A percentile compares a stretch with the other conserved stretches of the same genome.
These are phyloP conservation scores for Quercus rubra DNA, from an alignment of 306 rosid species.

Conservation along the genomic window DNA sequence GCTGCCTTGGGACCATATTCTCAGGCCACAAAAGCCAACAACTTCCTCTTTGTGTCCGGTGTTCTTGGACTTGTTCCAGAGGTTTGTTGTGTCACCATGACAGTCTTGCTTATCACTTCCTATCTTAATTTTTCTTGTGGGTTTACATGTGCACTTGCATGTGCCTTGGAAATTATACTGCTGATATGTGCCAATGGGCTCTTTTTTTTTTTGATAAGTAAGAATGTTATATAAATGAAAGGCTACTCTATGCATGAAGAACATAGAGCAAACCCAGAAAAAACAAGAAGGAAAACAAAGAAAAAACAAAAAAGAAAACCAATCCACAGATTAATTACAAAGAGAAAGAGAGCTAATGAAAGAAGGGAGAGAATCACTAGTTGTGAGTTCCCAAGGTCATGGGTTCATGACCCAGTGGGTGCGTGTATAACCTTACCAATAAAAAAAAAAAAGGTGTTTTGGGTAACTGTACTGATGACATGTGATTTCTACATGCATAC, in stretches of 20 bases:
- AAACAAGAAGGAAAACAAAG: too few relatives aligned
- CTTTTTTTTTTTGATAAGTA: too few relatives aligned
- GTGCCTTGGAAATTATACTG: neutral
- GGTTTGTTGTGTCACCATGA: slow-evolving; percentile 40
- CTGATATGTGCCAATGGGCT: neutral
- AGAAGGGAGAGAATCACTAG: too few relatives aligned
- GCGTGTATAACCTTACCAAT: too few relatives aligned
- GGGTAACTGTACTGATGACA: neutral
- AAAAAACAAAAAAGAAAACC: too few relatives aligned
- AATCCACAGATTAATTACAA: too few relatives aligned
- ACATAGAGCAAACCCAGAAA: too few relatives aligned
- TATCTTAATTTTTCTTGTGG: neutral
- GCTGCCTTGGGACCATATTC: slow-evolving; percentile 97
- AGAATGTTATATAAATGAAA: too few relatives aligned
- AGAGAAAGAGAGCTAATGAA: too few relatives aligned
- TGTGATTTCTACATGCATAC: slow-evolving; percentile 20
- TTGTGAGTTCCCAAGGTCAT: too few relatives aligned
- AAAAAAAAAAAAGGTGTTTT: neutral
- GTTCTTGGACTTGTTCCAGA: slow-evolving; percentile 85
- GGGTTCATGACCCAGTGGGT: too few relatives aligned
- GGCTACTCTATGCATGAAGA: too few relatives aligned
- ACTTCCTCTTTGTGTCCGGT: slow-evolving; percentile 82
- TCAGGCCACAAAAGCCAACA: slow-evolving; percentile 86
- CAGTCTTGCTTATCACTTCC: neutral
- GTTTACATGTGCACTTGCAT: neutral